phyloP scores from a whole-genome alignment of 805 yeast species.

The Yarrowia hollandica region DNA sequence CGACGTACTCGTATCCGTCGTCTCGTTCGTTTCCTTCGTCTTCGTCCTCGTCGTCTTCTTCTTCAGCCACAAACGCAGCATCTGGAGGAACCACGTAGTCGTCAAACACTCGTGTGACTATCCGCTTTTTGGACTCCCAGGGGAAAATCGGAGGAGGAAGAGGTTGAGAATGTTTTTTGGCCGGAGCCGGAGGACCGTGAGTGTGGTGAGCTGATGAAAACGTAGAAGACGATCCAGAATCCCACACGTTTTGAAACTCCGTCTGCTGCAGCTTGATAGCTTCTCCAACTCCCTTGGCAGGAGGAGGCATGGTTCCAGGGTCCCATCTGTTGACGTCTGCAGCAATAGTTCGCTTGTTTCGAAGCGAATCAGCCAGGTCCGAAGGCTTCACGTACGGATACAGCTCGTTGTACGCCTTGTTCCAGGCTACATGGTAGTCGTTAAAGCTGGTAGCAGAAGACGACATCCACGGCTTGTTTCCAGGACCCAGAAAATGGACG shows the following conservation, averaged over 20 bases:
- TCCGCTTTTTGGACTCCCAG: conserved; percentile 7
- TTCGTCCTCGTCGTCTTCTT: neutral
- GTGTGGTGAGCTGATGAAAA: too few relatives aligned
- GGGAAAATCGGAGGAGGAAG: conserved; percentile 22
- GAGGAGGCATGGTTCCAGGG: conserved; percentile 36
- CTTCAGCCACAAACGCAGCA: neutral
- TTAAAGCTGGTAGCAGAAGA: conserved; percentile 25
- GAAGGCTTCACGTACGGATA: conserved; percentile 17
- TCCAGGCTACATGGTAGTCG: conserved; percentile 30
- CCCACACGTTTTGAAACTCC: conserved; percentile 33
- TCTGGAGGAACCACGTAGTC: conserved; percentile 13
- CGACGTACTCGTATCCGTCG: conserved; percentile 2
- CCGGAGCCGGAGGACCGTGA: too few relatives aligned
- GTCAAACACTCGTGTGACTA: conserved; percentile 25
- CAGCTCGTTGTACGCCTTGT: conserved; percentile 33
- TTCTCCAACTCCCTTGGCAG: conserved; percentile 35
- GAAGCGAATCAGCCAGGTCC: conserved; percentile 13
- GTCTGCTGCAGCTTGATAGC: conserved; percentile 33
- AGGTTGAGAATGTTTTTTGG: neutral
- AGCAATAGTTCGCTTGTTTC: conserved; percentile 24
- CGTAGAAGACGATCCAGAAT: neutral
- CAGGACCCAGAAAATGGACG: conserved; percentile 44
- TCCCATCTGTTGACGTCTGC: conserved; percentile 38
- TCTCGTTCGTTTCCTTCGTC: neutral
- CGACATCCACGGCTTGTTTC: conserved; percentile 44